Conservation (phyloP, 768 basidiomycete species). For the Leccinum obscurum region DNA sequence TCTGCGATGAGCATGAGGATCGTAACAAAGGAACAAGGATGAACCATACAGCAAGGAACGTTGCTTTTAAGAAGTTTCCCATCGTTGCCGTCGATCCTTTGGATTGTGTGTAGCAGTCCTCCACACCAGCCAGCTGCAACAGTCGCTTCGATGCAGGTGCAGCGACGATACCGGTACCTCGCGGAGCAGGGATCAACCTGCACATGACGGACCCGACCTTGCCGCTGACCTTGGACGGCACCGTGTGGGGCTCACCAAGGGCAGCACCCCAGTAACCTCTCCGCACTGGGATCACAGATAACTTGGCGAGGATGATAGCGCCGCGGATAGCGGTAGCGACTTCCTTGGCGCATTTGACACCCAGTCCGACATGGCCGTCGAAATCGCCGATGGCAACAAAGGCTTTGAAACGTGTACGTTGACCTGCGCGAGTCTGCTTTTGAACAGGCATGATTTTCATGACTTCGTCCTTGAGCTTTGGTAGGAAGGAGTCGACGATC, state of each 20-base stretch:
- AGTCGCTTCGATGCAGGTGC: conserved; percentile 97
- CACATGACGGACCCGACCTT: conserved; percentile 99
- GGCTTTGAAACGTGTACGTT: conserved; percentile 99
- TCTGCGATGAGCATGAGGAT: conserved; percentile 43
- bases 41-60: conserved; percentile 79
- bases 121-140: conserved; percentile 95
- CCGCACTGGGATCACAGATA: conserved; percentile 96
- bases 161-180: conserved; percentile 99
- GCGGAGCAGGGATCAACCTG: conserved; percentile 96
- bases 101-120: conserved; percentile 97
- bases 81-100: conserved; percentile 98
- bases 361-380: conserved; percentile 98
- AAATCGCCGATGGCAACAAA: conserved; percentile 99
- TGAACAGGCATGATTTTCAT: conserved; percentile 99
- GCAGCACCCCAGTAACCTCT: conserved; percentile 99
- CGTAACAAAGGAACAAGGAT: not conserved
- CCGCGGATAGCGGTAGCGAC: conserved; percentile 99
- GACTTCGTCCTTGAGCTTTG: conserved; percentile 98
- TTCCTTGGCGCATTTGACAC: conserved; percentile 99
- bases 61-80: conserved; percentile 99
- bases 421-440: conserved; percentile 99
- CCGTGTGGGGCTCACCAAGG: conserved; percentile 98
- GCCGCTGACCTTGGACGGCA: conserved; percentile 97
- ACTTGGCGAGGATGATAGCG: conserved; percentile 98
- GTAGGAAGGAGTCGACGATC: conserved; percentile 99